Percentiles rank a stretch among this genome's conserved stretches.
phyloP scores from a whole-genome alignment of 371 early-diverging fungal genomes.

The Gilbertella persicaria region DNA sequence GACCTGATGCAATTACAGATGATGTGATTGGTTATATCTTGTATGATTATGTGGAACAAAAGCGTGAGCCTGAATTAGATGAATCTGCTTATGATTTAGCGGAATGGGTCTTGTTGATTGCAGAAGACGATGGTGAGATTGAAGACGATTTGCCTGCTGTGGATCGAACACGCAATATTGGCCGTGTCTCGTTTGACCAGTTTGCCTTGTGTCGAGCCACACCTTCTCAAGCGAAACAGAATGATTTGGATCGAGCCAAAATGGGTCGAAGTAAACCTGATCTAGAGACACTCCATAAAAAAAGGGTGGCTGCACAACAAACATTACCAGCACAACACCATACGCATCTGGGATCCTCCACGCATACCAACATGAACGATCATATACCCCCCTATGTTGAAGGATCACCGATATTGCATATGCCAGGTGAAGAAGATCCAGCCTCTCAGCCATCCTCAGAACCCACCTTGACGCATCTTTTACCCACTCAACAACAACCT shows the following conservation, averaged over 20 bases:
- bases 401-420: no score
- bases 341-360: no score
- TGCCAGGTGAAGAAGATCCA: no score
- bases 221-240: constrained; percentile 64
- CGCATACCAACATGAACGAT: no score
- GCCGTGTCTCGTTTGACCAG: constrained; percentile 85
- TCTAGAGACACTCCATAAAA: constrained; percentile 23
- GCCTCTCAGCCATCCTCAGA: no score
- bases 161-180: constrained; percentile 84
- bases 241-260: constrained; percentile 43
- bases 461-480: no score
- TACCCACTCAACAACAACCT: no score
- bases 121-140: constrained; percentile 92
- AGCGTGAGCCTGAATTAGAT: constrained; percentile 65
- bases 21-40: constrained; percentile 89
- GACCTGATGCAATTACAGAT: constrained; percentile 84
- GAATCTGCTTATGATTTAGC: constrained; percentile 65
- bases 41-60: constrained; percentile 77
- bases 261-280: constrained; percentile 41
- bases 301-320: constrained; percentile 19
- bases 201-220: constrained; percentile 88
- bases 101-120: constrained; percentile 88
- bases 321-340: no score
- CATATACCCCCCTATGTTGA: no score
- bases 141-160: constrained; percentile 96